Percentiles rank a stretch among this genome's conserved stretches.
Evolutionary conservation across 495 filamentous ascomycete species (phyloP).

Genomic region (Ascodesmis nigricans): DNA sequence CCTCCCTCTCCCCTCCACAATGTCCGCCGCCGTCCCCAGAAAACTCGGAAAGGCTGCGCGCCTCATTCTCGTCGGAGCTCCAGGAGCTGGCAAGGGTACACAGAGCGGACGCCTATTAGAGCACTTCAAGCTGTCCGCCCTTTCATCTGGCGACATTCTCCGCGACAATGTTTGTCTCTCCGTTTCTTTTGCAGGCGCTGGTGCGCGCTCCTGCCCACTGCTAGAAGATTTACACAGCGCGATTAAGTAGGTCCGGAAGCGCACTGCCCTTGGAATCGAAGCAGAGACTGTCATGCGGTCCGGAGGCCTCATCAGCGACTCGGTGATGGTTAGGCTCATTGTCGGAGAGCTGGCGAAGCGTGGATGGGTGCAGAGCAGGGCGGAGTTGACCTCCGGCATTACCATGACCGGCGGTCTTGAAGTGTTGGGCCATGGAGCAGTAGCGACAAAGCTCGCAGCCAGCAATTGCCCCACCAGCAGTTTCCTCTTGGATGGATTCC

Average conservation of each 20-base stretch:
- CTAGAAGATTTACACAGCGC: too few relatives aligned
- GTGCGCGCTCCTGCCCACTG: too few relatives aligned
- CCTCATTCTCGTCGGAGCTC: slow-evolving; percentile 88
- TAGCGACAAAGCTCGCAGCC: slow-evolving; percentile 17
- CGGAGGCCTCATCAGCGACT: slow-evolving; percentile 67
- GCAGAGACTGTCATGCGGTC: slow-evolving; percentile 69
- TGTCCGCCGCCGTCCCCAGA: slow-evolving; percentile 1
- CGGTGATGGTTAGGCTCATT: slow-evolving; percentile 79
- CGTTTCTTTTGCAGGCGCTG: too few relatives aligned
- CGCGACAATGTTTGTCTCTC: slow-evolving; percentile 46
- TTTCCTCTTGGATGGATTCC: slow-evolving; percentile 92
- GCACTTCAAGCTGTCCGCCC: slow-evolving; percentile 69
- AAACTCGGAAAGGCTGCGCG: slow-evolving; percentile 63
- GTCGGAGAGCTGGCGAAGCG: slow-evolving; percentile 60
- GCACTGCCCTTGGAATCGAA: slow-evolving; percentile 69
- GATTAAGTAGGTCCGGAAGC: slow-evolving; percentile 41
- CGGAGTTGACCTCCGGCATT: slow-evolving; percentile 23
- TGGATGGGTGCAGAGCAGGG: slow-evolving; percentile 45
- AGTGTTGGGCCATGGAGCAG: slow-evolving; percentile 9
- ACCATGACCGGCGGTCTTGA: slow-evolving; percentile 15
- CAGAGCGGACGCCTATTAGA: slow-evolving; percentile 72
- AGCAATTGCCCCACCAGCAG: slow-evolving; percentile 56
- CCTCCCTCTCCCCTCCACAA: too few relatives aligned
- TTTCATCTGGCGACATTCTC: slow-evolving; percentile 83
- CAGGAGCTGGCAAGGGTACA: slow-evolving; percentile 79